phyloP scores from a whole-genome alignment of 352 stramenopile species.

The Phytophthora kernoviae region DNA sequence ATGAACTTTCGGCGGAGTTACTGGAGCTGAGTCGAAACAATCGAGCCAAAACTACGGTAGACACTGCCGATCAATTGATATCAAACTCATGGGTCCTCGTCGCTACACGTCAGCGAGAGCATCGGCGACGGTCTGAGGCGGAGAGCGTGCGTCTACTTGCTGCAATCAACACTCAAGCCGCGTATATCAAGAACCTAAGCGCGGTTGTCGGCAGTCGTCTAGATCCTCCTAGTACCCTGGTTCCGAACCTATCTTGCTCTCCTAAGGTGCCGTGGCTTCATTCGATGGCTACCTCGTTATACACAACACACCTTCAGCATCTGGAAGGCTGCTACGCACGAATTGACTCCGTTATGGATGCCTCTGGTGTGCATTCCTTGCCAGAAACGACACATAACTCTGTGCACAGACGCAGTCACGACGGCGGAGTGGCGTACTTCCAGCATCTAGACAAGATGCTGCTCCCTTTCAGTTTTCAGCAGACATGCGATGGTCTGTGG shows the following conservation, averaged over 20 bases:
- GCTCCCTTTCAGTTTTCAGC: slow-evolving; percentile 15
- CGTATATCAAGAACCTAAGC: slow-evolving; percentile 13
- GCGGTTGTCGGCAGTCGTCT: not conserved
- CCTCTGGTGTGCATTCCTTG: slow-evolving; percentile 13
- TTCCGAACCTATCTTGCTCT: not conserved
- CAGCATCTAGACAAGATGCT: slow-evolving; percentile 20
- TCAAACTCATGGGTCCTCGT: slow-evolving; percentile 5
- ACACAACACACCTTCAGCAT: slow-evolving; percentile 24
- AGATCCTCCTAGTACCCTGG: not conserved
- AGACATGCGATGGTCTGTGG: slow-evolving; percentile 15
- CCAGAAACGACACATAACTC: slow-evolving; percentile 10
- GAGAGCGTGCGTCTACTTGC: slow-evolving; percentile 13
- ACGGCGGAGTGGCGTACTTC: slow-evolving; percentile 17
- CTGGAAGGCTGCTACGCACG: slow-evolving; percentile 24
- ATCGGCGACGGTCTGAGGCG: slow-evolving; percentile 13
- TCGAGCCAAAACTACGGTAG: no score
- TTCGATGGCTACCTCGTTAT: slow-evolving; percentile 6
- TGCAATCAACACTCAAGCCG: slow-evolving; percentile 13
- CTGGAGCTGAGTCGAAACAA: not conserved
- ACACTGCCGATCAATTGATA: not conserved
- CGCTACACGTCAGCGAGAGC: slow-evolving; percentile 1
- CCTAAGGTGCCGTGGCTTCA: not conserved
- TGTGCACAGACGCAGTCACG: slow-evolving; percentile 2
- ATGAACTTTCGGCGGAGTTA: slow-evolving; percentile 11
- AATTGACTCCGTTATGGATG: slow-evolving; percentile 14